These are phyloP conservation scores for Anthracocystis panici-leucophaei DNA, from an alignment of 1,284 basidiomycete genomes.

Conservation along the genomic window DNA sequence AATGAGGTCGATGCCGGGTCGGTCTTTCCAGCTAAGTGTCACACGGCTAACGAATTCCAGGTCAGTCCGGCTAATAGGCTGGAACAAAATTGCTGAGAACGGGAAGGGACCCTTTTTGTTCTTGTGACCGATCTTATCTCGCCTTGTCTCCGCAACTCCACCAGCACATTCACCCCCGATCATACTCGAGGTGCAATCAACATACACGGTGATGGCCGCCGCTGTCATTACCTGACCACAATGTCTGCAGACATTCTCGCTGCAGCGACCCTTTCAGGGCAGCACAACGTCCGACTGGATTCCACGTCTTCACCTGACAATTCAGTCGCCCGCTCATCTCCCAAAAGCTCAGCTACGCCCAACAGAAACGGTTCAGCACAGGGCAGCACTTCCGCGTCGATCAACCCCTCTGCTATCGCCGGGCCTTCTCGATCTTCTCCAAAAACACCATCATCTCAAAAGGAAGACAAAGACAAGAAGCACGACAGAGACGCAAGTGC, in stretches of 20 bases:
- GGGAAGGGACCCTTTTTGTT: slow-evolving; percentile 16
- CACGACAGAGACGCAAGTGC: slow-evolving; percentile 11
- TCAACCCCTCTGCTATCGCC: background rate
- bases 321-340: background rate
- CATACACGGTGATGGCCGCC: background rate
- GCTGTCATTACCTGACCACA: background rate
- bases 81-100: slow-evolving; percentile 10
- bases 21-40: too few relatives aligned
- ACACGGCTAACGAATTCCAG: background rate
- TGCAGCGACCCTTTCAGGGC: background rate
- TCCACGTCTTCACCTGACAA: background rate
- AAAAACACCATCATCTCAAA: background rate
- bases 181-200: slow-evolving; percentile 1
- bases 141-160: background rate
- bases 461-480: slow-evolving; percentile 19
- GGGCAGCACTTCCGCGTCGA: background rate
- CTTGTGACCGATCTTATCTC: background rate
- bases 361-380: background rate
- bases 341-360: background rate
- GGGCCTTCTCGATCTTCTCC: slow-evolving; percentile 17
- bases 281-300: background rate
- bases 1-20: too few relatives aligned
- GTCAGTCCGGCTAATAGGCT: slow-evolving; percentile 28
- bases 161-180: slow-evolving; percentile 8
- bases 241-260: slow-evolving; percentile 20